These are phyloP conservation scores for Fusarium multiceps DNA, from an alignment of 2,329 filamentous ascomycete species.

Conservation along the genomic window DNA sequence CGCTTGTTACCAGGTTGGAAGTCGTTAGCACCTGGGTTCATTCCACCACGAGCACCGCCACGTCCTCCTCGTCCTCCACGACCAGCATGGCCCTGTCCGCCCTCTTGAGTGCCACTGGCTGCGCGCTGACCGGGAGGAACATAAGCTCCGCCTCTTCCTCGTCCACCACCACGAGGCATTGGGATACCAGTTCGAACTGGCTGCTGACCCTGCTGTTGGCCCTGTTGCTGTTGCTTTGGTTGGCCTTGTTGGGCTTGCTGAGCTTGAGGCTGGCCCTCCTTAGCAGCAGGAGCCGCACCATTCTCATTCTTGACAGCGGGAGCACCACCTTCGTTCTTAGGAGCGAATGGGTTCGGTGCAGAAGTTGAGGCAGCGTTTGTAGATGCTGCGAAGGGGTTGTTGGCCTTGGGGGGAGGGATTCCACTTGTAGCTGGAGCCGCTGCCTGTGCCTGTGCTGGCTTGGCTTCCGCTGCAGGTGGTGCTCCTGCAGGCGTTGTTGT, in stretches of 20 bases:
- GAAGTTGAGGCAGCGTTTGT: constrained; percentile 25
- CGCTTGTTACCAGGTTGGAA: constrained; percentile 69
- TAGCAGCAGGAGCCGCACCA: constrained; percentile 23
- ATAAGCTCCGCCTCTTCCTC: constrained; percentile 54
- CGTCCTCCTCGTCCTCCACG: constrained; percentile 56
- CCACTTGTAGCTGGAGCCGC: constrained; percentile 33
- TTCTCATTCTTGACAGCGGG: constrained; percentile 36
- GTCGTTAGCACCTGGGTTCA: constrained; percentile 66
- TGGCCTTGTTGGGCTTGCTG: constrained; percentile 29
- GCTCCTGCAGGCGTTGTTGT: constrained; percentile 29
- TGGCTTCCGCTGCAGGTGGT: constrained; percentile 28
- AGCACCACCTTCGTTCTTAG: constrained; percentile 34
- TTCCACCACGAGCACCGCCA: constrained; percentile 56
- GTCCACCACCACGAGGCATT: constrained; percentile 55
- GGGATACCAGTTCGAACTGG: constrained; percentile 54
- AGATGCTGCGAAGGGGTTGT: constrained; percentile 51
- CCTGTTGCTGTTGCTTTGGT: constrained; percentile 27
- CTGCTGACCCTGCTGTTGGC: constrained; percentile 31
- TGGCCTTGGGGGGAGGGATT: constrained; percentile 40
- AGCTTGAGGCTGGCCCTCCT: constrained; percentile 15
- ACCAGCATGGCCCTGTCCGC: constrained; percentile 46
- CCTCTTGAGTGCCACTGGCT: constrained; percentile 52
- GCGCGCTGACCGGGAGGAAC: constrained; percentile 53
- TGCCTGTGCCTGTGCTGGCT: constrained; percentile 30
- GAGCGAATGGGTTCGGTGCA: constrained; percentile 47